Conservation (phyloP, 108 stramenopile species). For the Fistulifera solaris region DNA sequence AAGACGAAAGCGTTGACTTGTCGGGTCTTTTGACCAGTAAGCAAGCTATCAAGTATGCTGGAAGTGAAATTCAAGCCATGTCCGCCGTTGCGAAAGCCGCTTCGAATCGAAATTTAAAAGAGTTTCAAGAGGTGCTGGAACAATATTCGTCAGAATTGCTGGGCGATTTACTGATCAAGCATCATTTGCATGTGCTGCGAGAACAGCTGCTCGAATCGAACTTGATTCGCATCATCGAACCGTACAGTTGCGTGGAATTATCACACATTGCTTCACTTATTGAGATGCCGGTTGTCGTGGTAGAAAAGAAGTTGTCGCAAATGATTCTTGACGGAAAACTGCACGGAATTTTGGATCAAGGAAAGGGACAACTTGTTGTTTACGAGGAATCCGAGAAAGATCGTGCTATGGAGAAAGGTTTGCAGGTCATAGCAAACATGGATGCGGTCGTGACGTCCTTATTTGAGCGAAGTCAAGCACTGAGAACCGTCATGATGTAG, state of each 20-base stretch:
- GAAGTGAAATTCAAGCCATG: slow-evolving; percentile 93
- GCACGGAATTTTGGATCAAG: slow-evolving; percentile 97
- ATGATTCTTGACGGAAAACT: slow-evolving; percentile 99
- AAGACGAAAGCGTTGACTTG: slow-evolving; percentile 50
- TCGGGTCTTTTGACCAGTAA: slow-evolving; percentile 75
- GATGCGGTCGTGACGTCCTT: slow-evolving; percentile 83
- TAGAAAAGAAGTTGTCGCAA: slow-evolving; percentile 95
- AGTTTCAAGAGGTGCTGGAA: slow-evolving; percentile 73
- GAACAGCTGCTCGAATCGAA: slow-evolving; percentile 96
- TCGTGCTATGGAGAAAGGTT: slow-evolving; percentile 80
- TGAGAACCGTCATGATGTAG: slow-evolving; percentile 79
- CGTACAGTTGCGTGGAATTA: slow-evolving; percentile 96
- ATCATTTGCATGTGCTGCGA: slow-evolving; percentile 92
- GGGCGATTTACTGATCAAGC: slow-evolving; percentile 87
- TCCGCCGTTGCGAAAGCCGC: slow-evolving; percentile 88
- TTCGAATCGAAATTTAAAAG: slow-evolving; percentile 77
- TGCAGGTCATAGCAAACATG: slow-evolving; percentile 88
- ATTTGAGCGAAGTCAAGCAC: slow-evolving; percentile 64
- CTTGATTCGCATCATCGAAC: slow-evolving; percentile 94
- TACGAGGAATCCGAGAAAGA: slow-evolving; percentile 76
- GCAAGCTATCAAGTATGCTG: slow-evolving; percentile 94
- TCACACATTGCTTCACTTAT: slow-evolving; percentile 90
- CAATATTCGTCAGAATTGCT: slow-evolving; percentile 64
- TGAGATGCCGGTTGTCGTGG: slow-evolving; percentile 74
- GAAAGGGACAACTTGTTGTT: slow-evolving; percentile 89